Evolutionary conservation across 2,329 filamentous ascomycete genomes (phyloP).

Genomic region (Drechslerella coelobrocha): DNA sequence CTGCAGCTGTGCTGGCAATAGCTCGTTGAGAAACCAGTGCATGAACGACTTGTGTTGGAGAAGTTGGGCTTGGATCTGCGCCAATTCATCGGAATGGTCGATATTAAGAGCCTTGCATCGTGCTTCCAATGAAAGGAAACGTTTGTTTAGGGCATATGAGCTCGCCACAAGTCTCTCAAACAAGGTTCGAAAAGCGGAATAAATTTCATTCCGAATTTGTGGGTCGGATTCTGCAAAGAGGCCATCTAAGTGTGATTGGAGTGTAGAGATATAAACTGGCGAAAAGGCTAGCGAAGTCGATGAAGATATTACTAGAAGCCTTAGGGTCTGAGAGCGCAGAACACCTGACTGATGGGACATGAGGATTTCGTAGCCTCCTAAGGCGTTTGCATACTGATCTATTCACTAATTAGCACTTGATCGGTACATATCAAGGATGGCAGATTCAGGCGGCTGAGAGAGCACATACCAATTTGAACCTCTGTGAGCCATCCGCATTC

Average conservation of each 20-base stretch:
- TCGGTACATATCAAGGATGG: neutral
- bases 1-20: constrained; percentile 75
- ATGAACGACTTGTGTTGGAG: constrained; percentile 64
- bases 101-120: neutral
- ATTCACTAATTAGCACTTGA: neutral
- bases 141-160: constrained; percentile 42
- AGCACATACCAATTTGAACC: constrained; percentile 29
- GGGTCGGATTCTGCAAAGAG: constrained; percentile 85
- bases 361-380: constrained; percentile 36
- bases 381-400: constrained; percentile 15
- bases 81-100: neutral
- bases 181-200: constrained; percentile 76
- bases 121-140: constrained; percentile 14
- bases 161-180: constrained; percentile 68
- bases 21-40: constrained; percentile 71
- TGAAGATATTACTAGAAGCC: constrained; percentile 67
- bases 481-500: constrained; percentile 53
- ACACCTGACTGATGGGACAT: constrained; percentile 18
- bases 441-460: too few relatives aligned
- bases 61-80: neutral
- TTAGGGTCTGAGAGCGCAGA: constrained; percentile 28
- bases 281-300: constrained; percentile 65
- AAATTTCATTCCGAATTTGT: constrained; percentile 80
- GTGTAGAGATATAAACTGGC: neutral
- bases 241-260: constrained; percentile 71